These are phyloP conservation scores for Amanita exitialis DNA, from an alignment of 768 basidiomycete species.

Conservation along the genomic window DNA sequence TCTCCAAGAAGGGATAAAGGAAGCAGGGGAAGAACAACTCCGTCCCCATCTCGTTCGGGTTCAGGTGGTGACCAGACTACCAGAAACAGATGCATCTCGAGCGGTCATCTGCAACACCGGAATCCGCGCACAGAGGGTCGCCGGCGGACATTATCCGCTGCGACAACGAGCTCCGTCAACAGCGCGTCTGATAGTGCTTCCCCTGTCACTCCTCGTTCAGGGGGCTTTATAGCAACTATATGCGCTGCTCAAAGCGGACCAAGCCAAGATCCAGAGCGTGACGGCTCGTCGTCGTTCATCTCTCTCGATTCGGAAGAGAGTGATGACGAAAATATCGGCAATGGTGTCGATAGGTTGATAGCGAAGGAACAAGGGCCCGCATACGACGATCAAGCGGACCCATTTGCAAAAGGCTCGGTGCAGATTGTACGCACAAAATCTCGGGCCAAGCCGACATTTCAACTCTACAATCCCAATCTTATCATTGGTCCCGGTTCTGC, in stretches of 20 bases:
- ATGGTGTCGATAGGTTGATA: not conserved
- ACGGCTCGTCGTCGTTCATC: not conserved
- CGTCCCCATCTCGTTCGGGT: not conserved
- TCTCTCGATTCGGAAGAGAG: conserved; percentile 1
- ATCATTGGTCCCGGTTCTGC: conserved; percentile 2
- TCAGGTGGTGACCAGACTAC: too few relatives aligned
- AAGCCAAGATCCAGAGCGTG: not conserved
- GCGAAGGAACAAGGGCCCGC: too few relatives aligned
- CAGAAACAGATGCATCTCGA: conserved; percentile 2
- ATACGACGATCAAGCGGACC: conserved; percentile 1
- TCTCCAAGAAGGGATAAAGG: not conserved
- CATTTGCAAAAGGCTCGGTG: conserved; percentile 7
- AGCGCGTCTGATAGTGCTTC: conserved; percentile 4
- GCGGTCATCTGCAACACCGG: not conserved
- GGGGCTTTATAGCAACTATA: not conserved
- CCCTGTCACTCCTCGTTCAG: conserved; percentile 5
- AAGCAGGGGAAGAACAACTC: not conserved
- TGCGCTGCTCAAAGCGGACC: not conserved
- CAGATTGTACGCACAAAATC: conserved; percentile 6
- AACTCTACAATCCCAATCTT: conserved; percentile 3
- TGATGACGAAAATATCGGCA: not conserved
- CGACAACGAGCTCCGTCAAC: not conserved
- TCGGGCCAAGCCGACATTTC: not conserved
- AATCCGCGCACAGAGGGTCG: not conserved
- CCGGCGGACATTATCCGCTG: conserved; percentile 1